A percentile compares a stretch with the other conserved stretches of the same genome.
Evolutionary conservation across 257 asterid genomes (phyloP).

Genomic region (Henckelia pumila): DNA sequence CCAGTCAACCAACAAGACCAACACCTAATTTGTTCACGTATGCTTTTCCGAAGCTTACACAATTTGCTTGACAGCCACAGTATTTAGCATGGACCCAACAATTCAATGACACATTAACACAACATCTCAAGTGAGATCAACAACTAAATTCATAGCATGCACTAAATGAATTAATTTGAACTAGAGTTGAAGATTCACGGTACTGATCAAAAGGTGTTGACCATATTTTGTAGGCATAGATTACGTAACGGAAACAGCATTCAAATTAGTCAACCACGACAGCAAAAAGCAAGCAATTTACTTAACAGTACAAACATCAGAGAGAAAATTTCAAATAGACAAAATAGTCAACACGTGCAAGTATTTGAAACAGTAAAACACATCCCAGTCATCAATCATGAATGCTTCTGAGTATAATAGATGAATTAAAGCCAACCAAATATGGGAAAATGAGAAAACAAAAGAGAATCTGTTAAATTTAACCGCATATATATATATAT

Average conservation of each 20-base stretch:
- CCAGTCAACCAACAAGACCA: constrained; percentile 5
- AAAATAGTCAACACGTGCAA: not conserved
- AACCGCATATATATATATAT: no score
- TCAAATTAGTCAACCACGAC: not conserved
- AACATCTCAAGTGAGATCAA: constrained; percentile 1
- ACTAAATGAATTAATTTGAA: not conserved
- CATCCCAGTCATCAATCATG: constrained; percentile 12
- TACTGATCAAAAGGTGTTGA: constrained; percentile 1
- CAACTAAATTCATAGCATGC: not conserved
- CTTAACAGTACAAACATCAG: not conserved
- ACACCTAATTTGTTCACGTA: not conserved
- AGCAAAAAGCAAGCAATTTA: not conserved
- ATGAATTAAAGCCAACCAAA: not conserved
- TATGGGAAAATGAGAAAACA: not conserved
- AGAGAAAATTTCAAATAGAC: not conserved
- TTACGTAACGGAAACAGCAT: not conserved
- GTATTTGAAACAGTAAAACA: no score
- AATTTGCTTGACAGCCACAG: constrained; percentile 11
- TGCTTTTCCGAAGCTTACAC: constrained; percentile 3
- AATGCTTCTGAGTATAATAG: constrained; percentile 14
- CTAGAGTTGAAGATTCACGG: not conserved
- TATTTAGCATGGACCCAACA: constrained; percentile 2
- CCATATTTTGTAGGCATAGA: constrained; percentile 16
- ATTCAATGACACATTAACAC: constrained; percentile 3
- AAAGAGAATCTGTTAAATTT: not conserved